Conservation (phyloP, 2,329 filamentous ascomycete species). For the Fusarium beomiforme region DNA sequence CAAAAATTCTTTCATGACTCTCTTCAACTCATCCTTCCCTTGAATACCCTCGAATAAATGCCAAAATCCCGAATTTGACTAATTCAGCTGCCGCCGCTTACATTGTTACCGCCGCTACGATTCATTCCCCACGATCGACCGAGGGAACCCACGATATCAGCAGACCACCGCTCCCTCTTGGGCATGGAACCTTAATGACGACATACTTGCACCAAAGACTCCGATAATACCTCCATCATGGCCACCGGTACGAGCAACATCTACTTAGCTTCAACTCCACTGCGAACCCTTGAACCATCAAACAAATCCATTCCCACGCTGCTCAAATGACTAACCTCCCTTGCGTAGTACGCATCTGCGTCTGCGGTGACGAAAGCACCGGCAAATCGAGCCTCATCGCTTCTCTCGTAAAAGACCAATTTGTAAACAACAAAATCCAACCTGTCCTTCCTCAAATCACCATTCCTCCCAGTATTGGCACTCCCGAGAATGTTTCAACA, state of each 20-base stretch:
- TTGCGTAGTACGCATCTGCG: slow-evolving; percentile 81
- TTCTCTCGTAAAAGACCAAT: slow-evolving; percentile 95
- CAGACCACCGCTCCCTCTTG: slow-evolving; percentile 14
- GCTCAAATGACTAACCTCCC: slow-evolving; percentile 29
- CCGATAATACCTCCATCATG: slow-evolving; percentile 37
- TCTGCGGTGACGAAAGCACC: slow-evolving; percentile 96
- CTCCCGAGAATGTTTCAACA: slow-evolving; percentile 95
- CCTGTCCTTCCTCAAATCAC: slow-evolving; percentile 94
- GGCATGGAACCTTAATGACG: slow-evolving; percentile 35
- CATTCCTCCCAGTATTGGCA: slow-evolving; percentile 90
- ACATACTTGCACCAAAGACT: slow-evolving; percentile 30
- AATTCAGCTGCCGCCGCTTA: neutral
- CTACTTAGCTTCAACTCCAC: neutral
- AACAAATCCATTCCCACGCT: neutral
- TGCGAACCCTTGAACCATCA: neutral
- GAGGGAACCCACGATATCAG: slow-evolving; percentile 19
- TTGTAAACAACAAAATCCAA: slow-evolving; percentile 95
- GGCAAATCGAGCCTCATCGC: slow-evolving; percentile 94
- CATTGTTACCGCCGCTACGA: neutral
- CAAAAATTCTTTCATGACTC: slow-evolving; percentile 2
- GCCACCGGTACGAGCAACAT: slow-evolving; percentile 36
- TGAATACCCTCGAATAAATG: neutral
- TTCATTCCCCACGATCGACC: slow-evolving; percentile 13
- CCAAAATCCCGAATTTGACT: neutral
- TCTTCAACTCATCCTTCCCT: slow-evolving; percentile 10